Conservation (phyloP, 2,329 filamentous ascomycete species). For the Fonsecaea erecta region DNA sequence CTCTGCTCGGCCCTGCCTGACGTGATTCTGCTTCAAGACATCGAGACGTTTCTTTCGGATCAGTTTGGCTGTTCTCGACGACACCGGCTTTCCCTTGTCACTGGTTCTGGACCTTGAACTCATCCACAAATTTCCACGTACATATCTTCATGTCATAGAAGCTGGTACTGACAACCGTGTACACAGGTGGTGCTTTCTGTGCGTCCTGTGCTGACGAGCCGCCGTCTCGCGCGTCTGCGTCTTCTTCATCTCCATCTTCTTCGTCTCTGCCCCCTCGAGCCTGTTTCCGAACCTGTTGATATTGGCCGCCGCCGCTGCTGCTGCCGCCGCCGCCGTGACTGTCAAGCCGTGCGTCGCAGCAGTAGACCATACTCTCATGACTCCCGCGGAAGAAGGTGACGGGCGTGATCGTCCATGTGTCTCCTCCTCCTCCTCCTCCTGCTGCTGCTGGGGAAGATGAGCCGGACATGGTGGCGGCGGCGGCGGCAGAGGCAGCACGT, state of each 20-base stretch:
- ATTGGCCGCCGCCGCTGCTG: no score
- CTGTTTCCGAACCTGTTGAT: background rate
- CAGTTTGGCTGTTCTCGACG: background rate
- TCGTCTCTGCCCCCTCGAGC: background rate
- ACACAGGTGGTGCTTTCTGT: slow-evolving; percentile 18
- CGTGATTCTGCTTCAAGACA: background rate
- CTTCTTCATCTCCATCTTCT: no score
- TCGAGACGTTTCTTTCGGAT: background rate
- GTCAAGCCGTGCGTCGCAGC: slow-evolving; percentile 61
- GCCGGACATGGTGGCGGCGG: slow-evolving; percentile 12
- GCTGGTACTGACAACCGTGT: slow-evolving; percentile 53
- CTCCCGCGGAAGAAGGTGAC: slow-evolving; percentile 73
- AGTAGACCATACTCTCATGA: slow-evolving; percentile 94
- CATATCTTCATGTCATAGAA: slow-evolving; percentile 60
- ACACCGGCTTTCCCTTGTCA: background rate
- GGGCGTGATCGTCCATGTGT: slow-evolving; percentile 60
- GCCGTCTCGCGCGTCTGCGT: no score
- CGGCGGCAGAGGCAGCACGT: background rate
- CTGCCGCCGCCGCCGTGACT: background rate
- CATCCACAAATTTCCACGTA: slow-evolving; percentile 48
- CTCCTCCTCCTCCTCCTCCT: slow-evolving; percentile 19
- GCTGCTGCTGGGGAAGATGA: slow-evolving; percentile 25
- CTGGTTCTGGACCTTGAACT: slow-evolving; percentile 28
- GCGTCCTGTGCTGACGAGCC: no score
- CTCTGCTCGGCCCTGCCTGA: background rate